Evolutionary conservation across 2,329 filamentous ascomycete genomes (phyloP), one percentile per base, ranked within the genome.

Genomic region (Cladobotryum protrusum): DNA sequence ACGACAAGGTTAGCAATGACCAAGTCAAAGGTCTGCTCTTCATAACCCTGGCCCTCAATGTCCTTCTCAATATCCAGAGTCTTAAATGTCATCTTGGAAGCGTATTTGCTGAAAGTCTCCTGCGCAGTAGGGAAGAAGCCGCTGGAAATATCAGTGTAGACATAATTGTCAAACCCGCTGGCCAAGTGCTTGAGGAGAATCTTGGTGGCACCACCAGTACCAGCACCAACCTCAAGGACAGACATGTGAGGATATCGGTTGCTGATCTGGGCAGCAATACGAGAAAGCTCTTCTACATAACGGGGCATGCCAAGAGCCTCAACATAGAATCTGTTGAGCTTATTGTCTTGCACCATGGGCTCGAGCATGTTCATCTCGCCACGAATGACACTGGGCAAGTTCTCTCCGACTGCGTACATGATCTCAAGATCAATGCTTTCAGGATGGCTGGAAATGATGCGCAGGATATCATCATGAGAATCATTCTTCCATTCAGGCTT

Each of bases 201-300:
- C 17, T 20, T 20, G n/a, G 43, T 45, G 11, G 32, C 29, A 11
- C 13, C 12, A n/a, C 43, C 43, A 32, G 70, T 73, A 1, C 74
- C 74, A 8, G 68, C 72, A 13, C 72, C 72, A 11, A 71, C 59
- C 46, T 65, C 62, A 4, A 77, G 52, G 32, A 76, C 64, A 3
- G 68, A 67, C 45, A 71, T 61, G n/a, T 63, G 63, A 0, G 73
- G 73, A 44, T 69, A 69, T 2, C 68, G 64, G 46, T 72, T 62
- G 1, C 61, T 49, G 11, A 77, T 60, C 18, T 44, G 49, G 9
- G 20, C 9, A 69, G 56, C 42, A 59, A 50, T 3, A n/a, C n/a
- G n/a, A n/a, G 20, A 15, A 11, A 32, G 12, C 20, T 36, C 34
- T 3, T 24, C 29, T 13, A 18, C 32, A 13, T n/a, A 37, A 19